These are phyloP conservation scores for Zygoascus bituminiphila DNA, from an alignment of 805 yeast genomes.

Conservation along the genomic window DNA sequence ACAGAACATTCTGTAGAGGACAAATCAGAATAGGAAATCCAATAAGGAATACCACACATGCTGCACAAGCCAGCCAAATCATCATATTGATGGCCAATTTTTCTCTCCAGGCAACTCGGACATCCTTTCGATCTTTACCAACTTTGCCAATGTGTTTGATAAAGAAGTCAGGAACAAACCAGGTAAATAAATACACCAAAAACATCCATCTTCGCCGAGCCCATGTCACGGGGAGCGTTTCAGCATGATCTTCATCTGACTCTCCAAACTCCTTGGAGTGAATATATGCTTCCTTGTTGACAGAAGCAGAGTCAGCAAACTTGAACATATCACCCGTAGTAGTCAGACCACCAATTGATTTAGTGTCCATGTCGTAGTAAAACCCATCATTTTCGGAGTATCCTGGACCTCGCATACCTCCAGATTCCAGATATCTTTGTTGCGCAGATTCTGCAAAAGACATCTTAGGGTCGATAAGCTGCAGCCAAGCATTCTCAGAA, in stretches of 20 bases:
- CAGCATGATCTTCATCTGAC: conserved; percentile 25
- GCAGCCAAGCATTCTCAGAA: conserved; percentile 35
- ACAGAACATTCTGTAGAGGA: conserved; percentile 32
- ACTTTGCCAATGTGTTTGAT: conserved; percentile 27
- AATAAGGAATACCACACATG: conserved; percentile 27
- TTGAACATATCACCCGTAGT: conserved; percentile 30
- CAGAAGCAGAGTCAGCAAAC: conserved; percentile 18
- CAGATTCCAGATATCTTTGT: conserved; percentile 21
- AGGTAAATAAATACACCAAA: conserved; percentile 31
- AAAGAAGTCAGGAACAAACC: conserved; percentile 34
- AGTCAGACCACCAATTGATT: conserved; percentile 27
- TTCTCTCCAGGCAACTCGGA: conserved; percentile 37
- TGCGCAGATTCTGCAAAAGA: conserved; percentile 29
- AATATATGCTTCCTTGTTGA: conserved; percentile 21
- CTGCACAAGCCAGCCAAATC: conserved; percentile 33
- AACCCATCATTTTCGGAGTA: conserved; percentile 23
- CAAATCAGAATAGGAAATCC: conserved; percentile 35
- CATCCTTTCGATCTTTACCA: conserved; percentile 28
- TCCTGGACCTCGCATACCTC: conserved; percentile 15
- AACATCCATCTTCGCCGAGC: conserved; percentile 32
- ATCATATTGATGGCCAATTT: conserved; percentile 35
- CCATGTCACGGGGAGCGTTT: conserved; percentile 24
- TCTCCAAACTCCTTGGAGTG: conserved; percentile 25
- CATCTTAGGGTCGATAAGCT: conserved; percentile 31
- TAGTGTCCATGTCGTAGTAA: conserved; percentile 29